Evolutionary conservation across 2,329 filamentous ascomycete species (phyloP), one percentile per base, ranked within the genome.

Genomic region (Aspergillus intermedius): DNA sequence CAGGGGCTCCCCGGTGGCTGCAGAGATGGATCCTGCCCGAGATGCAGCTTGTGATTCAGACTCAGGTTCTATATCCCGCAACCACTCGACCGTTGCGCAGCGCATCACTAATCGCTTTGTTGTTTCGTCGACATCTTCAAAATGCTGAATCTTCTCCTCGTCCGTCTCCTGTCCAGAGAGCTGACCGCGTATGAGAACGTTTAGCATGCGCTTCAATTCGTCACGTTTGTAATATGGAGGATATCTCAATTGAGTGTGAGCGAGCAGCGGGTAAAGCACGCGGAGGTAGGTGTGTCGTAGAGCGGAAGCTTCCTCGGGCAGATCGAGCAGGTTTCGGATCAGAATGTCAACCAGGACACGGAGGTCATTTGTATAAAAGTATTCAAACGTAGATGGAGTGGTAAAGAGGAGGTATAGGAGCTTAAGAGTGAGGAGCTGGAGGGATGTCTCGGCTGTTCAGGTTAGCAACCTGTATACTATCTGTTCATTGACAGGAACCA

Each of bases 331-430:
- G 62, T 98, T 98, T 40, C 93, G 87, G 52, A 98, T 88, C 50
- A 98, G 90, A 55, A 98, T 93, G 63, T 98, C 93, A 42, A 97
- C 78, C 13, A 98, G 80, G 4, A 98, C 93, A 50, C 89, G 87
- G 25, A 98, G 77, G 63, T 98, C 93, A 65, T 98, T 98, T 23
- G 90, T 96, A 69, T 97, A 98, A 65, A 98, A 98, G 70, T 97
- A 98, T 71, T 98, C 93, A 67, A 93, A 89, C 0, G 93, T 98
- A 13, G 86, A 81, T 49, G 83, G 83, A 8, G 89, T 97, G 4
- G 91, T 95, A 70, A 98, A 98, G 8, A 98, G 79, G 32, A 98
- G 81, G 69, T 97, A 98, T 23, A 98, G 77, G 4, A 96, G 81
- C 70, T 98, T 98, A 39, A 98, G 77, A 51, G 97, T 97, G n/a